Base-by-base conservation (phyloP, 169 alveolate species). In the Besnoitia besnoiti region DNA sequence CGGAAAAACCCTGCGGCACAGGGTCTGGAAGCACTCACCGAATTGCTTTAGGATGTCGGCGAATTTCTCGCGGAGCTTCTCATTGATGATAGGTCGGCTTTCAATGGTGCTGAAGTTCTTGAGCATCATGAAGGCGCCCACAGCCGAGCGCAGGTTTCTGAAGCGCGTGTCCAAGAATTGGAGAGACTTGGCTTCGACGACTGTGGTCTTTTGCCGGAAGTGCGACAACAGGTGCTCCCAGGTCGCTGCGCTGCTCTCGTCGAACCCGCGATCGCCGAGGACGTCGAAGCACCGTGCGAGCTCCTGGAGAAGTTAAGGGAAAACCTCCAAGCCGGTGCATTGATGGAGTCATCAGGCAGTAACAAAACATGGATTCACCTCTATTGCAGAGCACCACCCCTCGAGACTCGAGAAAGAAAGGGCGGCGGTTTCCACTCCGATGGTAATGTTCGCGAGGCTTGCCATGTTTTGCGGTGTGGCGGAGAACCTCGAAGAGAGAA, bases 61-160 rank as follows among this genome's bases (percentile, higher is more conserved):
- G 95, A 97, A 98, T 95, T 98, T 98, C 91, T 97, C 97, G 90
- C 96, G 95, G 97, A 98, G 96, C 75, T 97, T 96, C 92, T 94
- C 96, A 93, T 97, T 96, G 87, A 98, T 98, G 75, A 96, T 94
- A 40, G 96, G 96, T 90, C 98, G 95, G 67, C 98, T 97, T 49
- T 95, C 96, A 88, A 98, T 97, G 89, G 97, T 97, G 94, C 97
- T 98, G 95, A 98, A 97, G 90, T 98, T 97, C 89, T 97, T 96
- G 35, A 97, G 96, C 95, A 98, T 94, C 93, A 97, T 98, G 95
- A 98, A 98, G 37, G 99, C 99, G 46, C 99, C 98, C 93, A 97
- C 99, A 3, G 99, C 98, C 39, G 98, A 96, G 85, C 98, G 98
- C 37, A 98, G 96, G 82, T 97, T 92, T 51, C 96, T 95, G 91